phyloP scores from a whole-genome alignment of 345 rosid genomes.

The Leavenworthia alabamica region DNA sequence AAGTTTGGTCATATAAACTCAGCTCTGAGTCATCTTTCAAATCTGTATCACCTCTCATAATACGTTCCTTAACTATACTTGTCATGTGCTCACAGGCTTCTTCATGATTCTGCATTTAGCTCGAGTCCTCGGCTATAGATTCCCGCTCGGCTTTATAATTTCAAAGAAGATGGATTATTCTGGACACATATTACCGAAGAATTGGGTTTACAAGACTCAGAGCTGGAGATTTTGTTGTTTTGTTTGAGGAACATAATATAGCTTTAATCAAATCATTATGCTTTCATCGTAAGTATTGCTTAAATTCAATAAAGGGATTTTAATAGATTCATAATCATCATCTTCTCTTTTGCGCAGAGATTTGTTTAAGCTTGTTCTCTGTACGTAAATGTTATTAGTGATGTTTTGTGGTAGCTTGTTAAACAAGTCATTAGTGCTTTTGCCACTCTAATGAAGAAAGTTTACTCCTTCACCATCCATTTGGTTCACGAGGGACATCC shows the following conservation, averaged over 20 bases:
- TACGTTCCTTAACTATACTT: not conserved
- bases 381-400: not conserved
- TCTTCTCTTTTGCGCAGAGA: not conserved
- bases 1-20: not conserved
- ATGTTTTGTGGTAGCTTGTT: not conserved
- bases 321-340: not conserved
- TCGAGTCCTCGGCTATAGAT: not conserved
- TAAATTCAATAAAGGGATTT: not conserved
- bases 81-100: conserved; percentile 46
- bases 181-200: not conserved
- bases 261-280: no score
- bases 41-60: not conserved
- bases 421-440: not conserved
- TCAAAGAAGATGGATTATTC: not conserved
- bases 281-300: not conserved
- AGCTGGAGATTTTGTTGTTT: not conserved
- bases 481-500: not conserved
- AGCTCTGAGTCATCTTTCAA: not conserved
- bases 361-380: not conserved
- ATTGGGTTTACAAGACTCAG: not conserved
- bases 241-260: no score
- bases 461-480: not conserved
- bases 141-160: not conserved
- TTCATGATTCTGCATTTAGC: conserved; percentile 40
- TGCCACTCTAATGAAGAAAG: not conserved